Conservation (phyloP, 2,329 filamentous ascomycete species). For the Periconia sp. region DNA sequence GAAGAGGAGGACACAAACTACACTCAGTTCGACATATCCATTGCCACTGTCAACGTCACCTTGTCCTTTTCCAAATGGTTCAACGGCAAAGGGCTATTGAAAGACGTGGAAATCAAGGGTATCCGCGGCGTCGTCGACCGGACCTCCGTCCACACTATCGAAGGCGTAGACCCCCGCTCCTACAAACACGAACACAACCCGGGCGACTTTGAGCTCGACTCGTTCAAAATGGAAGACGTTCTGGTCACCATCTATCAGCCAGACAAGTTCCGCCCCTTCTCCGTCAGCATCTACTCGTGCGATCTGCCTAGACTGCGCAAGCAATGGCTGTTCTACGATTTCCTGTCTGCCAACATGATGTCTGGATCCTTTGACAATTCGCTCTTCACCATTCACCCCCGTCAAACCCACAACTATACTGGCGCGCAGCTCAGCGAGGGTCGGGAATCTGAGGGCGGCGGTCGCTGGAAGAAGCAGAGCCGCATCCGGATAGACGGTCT, state of each 20-base stretch:
- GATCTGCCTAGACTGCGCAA: conserved; percentile 91
- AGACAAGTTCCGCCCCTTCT: conserved; percentile 86
- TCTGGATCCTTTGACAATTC: conserved; percentile 95
- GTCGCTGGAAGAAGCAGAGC: conserved; percentile 93
- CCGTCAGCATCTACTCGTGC: conserved; percentile 93
- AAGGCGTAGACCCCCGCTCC: conserved; percentile 76
- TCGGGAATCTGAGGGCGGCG: conserved; percentile 62
- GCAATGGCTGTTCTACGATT: conserved; percentile 98
- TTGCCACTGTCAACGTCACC: conserved; percentile 94
- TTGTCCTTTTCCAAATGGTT: conserved; percentile 99
- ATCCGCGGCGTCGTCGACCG: conserved; percentile 91
- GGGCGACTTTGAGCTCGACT: conserved; percentile 95
- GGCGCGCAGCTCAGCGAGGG: conserved; percentile 62
- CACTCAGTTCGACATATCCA: conserved; percentile 93
- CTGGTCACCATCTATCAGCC: conserved; percentile 92
- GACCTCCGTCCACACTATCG: conserved; percentile 74
- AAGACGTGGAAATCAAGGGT: conserved; percentile 91
- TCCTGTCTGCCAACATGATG: conserved; percentile 92
- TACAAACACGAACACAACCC: conserved; percentile 86
- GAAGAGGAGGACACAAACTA: conserved; percentile 90
- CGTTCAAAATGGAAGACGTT: conserved; percentile 93
- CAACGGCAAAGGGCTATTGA: conserved; percentile 89
- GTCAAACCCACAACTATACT: conserved; percentile 81
- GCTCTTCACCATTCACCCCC: conserved; percentile 93
- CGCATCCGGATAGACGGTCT: conserved; percentile 89